Evolutionary conservation across 345 rosid species (phyloP).

Genomic region (Laguncularia racemosa): DNA sequence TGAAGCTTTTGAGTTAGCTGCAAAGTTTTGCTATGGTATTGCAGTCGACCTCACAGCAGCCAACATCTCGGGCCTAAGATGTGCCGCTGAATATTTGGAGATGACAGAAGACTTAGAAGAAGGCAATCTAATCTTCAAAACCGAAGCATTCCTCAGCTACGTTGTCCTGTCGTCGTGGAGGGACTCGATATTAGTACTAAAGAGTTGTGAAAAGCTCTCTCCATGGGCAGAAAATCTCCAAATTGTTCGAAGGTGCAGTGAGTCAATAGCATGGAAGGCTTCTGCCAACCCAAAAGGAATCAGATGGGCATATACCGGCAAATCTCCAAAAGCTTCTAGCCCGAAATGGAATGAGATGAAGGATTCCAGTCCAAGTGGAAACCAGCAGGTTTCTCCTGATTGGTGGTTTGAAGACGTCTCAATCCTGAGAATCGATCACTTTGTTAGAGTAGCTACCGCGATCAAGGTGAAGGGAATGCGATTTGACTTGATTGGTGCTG

Average conservation of each 20-base stretch:
- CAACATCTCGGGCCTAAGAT: slow-evolving; percentile 80
- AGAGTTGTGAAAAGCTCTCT: slow-evolving; percentile 88
- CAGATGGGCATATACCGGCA: slow-evolving; percentile 87
- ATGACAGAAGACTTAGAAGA: slow-evolving; percentile 99
- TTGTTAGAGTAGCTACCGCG: slow-evolving; percentile 87
- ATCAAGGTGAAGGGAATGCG: slow-evolving; percentile 98
- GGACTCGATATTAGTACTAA: slow-evolving; percentile 80
- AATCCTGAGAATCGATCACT: slow-evolving; percentile 87
- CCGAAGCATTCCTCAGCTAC: slow-evolving; percentile 95
- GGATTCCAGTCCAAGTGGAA: slow-evolving; percentile 76
- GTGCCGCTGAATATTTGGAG: slow-evolving; percentile 96
- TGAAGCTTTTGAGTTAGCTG: slow-evolving; percentile 83
- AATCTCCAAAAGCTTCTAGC: slow-evolving; percentile 57
- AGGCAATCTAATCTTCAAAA: slow-evolving; percentile 93
- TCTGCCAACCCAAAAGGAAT: slow-evolving; percentile 96
- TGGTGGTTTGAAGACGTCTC: slow-evolving; percentile 99
- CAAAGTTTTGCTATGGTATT: slow-evolving; percentile 93
- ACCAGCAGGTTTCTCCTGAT: slow-evolving; percentile 81
- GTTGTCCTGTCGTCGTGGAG: slow-evolving; percentile 97
- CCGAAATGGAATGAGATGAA: slow-evolving; percentile 72
- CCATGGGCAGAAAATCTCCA: slow-evolving; percentile 99
- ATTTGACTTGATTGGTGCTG: slow-evolving; percentile 78
- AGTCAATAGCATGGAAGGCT: slow-evolving; percentile 98
- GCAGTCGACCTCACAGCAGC: slow-evolving; percentile 89
- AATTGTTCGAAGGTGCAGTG: slow-evolving; percentile 88